These are phyloP conservation scores for Mimosa bimucronata DNA, from an alignment of 306 rosid species.

Conservation along the genomic window DNA sequence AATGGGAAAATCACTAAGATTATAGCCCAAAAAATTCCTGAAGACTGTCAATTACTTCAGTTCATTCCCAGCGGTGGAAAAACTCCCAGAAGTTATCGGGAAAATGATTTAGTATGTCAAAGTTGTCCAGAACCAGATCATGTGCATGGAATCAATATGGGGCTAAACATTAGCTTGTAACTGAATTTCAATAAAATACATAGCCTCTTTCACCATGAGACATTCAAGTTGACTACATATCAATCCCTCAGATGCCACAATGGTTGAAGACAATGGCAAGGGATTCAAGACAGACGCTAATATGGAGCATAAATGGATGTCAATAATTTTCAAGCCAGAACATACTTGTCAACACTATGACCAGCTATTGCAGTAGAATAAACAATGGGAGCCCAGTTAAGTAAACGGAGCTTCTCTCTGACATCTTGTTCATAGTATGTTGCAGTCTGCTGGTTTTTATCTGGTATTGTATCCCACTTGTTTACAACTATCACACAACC, in stretches of 20 bases:
- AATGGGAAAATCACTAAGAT: background rate
- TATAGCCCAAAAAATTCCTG: background rate
- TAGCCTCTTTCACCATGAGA: conserved; percentile 20
- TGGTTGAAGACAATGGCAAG: conserved; percentile 19
- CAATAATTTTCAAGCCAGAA: conserved; percentile 36
- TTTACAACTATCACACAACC: conserved; percentile 94
- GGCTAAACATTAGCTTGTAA: background rate
- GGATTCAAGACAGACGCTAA: conserved; percentile 29
- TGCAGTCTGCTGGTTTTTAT: conserved; percentile 92
- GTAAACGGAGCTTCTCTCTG: conserved; percentile 82
- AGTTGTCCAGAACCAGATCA: conserved; percentile 8
- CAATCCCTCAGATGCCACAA: conserved; percentile 12
- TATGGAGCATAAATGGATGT: conserved; percentile 20
- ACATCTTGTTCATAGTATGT: conserved; percentile 86
- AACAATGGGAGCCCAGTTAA: conserved; percentile 92
- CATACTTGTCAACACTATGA: conserved; percentile 88
- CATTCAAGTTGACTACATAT: conserved; percentile 29
- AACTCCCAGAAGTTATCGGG: conserved; percentile 7
- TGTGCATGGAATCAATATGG: conserved; percentile 19
- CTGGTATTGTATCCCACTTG: conserved; percentile 97
- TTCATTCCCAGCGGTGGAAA: conserved; percentile 26
- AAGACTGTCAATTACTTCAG: conserved; percentile 21
- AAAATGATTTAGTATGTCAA: background rate
- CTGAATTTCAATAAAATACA: conserved; percentile 28
- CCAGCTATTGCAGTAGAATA: conserved; percentile 90